Base-by-base conservation (phyloP, 129 eudicot genomes). In the Tanacetum coccineum region DNA sequence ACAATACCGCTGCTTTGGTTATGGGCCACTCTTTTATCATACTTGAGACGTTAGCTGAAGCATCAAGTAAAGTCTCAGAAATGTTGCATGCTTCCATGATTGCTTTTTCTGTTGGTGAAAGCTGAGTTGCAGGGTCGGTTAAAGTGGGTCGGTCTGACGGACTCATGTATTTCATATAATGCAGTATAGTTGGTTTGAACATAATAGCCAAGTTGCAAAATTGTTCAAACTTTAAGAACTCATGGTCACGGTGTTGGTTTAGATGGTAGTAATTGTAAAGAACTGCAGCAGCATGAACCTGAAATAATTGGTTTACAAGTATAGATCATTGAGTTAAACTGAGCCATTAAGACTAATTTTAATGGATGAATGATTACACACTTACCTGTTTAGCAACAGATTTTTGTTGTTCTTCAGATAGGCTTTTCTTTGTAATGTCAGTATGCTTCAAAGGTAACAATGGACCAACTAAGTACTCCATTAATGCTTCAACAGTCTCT, bases 271-370 rank as follows among this genome's bases (percentile, higher is more conserved):
- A 92, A 76, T 92, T 88, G 80, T 88, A 92, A 48, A 92, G 89
- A 58, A 92, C 70, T 69, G 81, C 98, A 61, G 81, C 95, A 54
- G 98, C 96, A 76, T 88, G 87, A 74, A 88, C 80, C 98, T 92
- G 78, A 59, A 63, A 77, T 12, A 13, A 30, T 52, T 25, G 20
- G 30, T 25, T 20, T 19, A 18, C 59, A 67, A 50, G 36, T 49
- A 32, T 52, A 60, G 53, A 47, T 32, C 51, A 18, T 56, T 36
- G 56, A 47, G 64, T 10, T 55, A 17, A 3, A 19, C 22, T 19
- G 28, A 54, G 14, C 59, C 59, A 54, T 25, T 54, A 20, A 25
- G 64, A 49, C 30, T 9, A 48, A 20, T n/a, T n/a, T 32, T 36
- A 36, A 36, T 36, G 42, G 42, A 36, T 36, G 10, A 36, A 36